Evolutionary conservation across 345 rosid genomes (phyloP).

Genomic region (Reutealis trisperma): DNA sequence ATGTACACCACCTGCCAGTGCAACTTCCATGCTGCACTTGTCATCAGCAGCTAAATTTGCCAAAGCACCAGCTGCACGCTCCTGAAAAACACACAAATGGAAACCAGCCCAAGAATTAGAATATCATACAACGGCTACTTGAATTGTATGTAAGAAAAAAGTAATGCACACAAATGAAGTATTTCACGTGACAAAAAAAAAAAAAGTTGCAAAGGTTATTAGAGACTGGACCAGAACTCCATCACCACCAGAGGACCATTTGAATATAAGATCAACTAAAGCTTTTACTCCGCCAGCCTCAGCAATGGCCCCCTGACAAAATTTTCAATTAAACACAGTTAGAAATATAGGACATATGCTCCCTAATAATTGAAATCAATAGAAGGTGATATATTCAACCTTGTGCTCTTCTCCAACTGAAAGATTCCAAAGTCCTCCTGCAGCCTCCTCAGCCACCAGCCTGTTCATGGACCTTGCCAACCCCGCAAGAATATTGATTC

Average conservation of each 20-base stretch:
- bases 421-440: slow-evolving; percentile 50
- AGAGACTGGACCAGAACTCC: slow-evolving; percentile 39
- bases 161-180: neutral
- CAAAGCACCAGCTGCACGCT: slow-evolving; percentile 50
- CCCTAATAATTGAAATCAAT: neutral
- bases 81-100: slow-evolving; percentile 23
- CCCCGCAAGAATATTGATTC: slow-evolving; percentile 37
- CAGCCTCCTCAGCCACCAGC: slow-evolving; percentile 46
- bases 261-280: slow-evolving; percentile 43
- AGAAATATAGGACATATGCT: neutral
- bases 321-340: neutral
- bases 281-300: slow-evolving; percentile 45
- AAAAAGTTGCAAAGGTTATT: slow-evolving; percentile 42
- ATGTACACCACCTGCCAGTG: slow-evolving; percentile 34
- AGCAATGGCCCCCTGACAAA: slow-evolving; percentile 40
- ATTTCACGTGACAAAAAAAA: neutral
- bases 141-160: slow-evolving; percentile 4
- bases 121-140: neutral
- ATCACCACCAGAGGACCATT: slow-evolving; percentile 32
- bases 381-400: slow-evolving; percentile 18
- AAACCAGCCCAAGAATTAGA: slow-evolving; percentile 47
- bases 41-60: slow-evolving; percentile 50
- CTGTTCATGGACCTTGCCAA: slow-evolving; percentile 41
- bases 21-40: slow-evolving; percentile 43
- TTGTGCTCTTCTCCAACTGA: slow-evolving; percentile 52